These are phyloP conservation scores for Chamaecrista fasciculata DNA, from an alignment of 306 rosid species.

Conservation along the genomic window DNA sequence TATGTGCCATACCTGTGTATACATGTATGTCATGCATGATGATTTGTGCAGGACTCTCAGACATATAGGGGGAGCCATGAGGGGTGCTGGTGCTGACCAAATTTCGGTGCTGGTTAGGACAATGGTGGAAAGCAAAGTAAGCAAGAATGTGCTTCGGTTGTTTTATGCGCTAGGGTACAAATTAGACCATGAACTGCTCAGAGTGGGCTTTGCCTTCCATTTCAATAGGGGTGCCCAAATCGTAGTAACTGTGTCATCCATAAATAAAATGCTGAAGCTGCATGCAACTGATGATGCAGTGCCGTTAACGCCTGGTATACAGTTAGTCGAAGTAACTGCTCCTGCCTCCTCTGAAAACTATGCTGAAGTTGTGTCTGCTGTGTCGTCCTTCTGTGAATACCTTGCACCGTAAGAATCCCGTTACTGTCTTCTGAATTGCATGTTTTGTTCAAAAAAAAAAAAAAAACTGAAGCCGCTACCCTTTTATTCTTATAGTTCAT, in stretches of 20 bases:
- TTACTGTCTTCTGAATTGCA: constrained; percentile 1
- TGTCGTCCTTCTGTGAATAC: constrained; percentile 89
- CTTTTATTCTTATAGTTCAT: background rate
- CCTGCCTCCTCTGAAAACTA: constrained; percentile 85
- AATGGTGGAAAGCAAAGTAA: constrained; percentile 85
- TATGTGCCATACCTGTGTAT: background rate
- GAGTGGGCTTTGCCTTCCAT: constrained; percentile 80
- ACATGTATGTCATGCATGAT: constrained; percentile 7
- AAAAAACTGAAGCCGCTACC: too few relatives aligned
- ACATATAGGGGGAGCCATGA: constrained; percentile 88
- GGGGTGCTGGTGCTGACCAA: constrained; percentile 98
- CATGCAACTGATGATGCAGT: constrained; percentile 89
- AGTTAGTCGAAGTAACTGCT: constrained; percentile 92
- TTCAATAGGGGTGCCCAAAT: constrained; percentile 73
- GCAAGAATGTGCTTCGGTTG: constrained; percentile 81
- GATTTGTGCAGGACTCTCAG: constrained; percentile 63
- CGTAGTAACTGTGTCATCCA: constrained; percentile 72
- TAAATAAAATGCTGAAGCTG: constrained; percentile 86
- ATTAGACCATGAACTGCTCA: constrained; percentile 81
- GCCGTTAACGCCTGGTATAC: constrained; percentile 90
- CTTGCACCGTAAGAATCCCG: constrained; percentile 87
- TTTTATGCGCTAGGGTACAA: constrained; percentile 87
- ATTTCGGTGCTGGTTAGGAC: constrained; percentile 83
- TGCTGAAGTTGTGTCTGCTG: constrained; percentile 63
- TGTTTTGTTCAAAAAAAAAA: too few relatives aligned